Evolutionary conservation across 306 rosid genomes (phyloP), one percentile per base, ranked within the genome.

Genomic region (Castanea mollissima): DNA sequence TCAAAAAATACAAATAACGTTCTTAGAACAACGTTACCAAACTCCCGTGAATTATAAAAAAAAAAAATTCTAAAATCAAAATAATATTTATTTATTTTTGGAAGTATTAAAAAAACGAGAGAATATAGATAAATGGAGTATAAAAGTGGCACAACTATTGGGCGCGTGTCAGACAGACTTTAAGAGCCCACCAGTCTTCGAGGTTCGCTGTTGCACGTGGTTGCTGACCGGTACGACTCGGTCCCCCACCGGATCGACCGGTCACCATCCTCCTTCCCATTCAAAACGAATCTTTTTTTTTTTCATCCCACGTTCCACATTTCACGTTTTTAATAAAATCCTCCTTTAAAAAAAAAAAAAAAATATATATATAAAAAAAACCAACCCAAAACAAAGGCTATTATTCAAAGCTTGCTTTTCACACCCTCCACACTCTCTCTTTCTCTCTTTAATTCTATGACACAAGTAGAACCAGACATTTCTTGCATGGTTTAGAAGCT

Each of bases 181-280:
- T 64, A 8, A 51, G 78, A 73, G 69, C 12, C 68, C 49, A 69
- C 56, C 38, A 2, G 56, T 74, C 16, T 25, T 25, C 46, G 5
- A 58, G 54, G 73, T 73, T 68, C 19, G 69, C 70, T 59, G 60
- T 72, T 83, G 83, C 91, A 89, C 88, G 97, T 82, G 94, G 82
- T 77, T 18, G n/a, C 59, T 23, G 29, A 69, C 86, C 75, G 77
- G 79, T n/a, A 19, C 46, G 60, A 58, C 73, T 80, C 65, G 77
- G 69, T 69, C 55, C 5, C 51, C 2, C 68, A 34, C 60, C 78
- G 77, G 81, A 59, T 76, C 81, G 19, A 18, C 81, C 80, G 76
- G 87, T 81, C 69, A 79, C 74, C 79, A 21, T 32, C 67, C 20
- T 55, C 71, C 16, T 55, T 14, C 31, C 46, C 52, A 52, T 6